Percentiles rank a stretch among this genome's conserved stretches.
phyloP scores from a whole-genome alignment of 2,329 filamentous ascomycete species.

The Aspergillus hiratsukae region DNA sequence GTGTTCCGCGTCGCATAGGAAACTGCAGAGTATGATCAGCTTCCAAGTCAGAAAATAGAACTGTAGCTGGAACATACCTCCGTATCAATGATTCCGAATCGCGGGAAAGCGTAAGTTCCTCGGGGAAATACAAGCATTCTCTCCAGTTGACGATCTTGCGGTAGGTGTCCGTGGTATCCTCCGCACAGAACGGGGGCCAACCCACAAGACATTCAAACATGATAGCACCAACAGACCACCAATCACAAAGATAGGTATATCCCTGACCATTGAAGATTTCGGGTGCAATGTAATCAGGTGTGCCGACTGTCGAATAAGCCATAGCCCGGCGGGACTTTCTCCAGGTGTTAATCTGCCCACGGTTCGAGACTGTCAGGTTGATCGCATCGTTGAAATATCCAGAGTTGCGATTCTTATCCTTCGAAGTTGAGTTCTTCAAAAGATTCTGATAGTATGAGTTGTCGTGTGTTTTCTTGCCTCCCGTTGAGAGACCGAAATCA shows the following conservation, averaged over 20 bases:
- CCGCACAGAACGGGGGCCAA: constrained; percentile 98
- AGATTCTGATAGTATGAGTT: constrained; percentile 98
- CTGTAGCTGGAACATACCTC: constrained; percentile 56
- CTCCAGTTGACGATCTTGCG: constrained; percentile 99
- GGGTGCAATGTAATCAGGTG: constrained; percentile 96
- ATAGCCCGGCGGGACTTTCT: constrained; percentile 90
- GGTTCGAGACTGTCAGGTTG: constrained; percentile 95
- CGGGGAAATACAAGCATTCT: constrained; percentile 91
- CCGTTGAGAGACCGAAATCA: constrained; percentile 95
- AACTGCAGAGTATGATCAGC: constrained; percentile 47
- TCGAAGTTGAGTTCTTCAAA: constrained; percentile 69
- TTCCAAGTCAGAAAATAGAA: background rate
- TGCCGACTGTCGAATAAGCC: constrained; percentile 97
- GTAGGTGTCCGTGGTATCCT: constrained; percentile 96
- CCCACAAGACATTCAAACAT: constrained; percentile 99
- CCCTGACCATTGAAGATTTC: constrained; percentile 97
- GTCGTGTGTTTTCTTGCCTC: constrained; percentile 96
- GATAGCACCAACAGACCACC: constrained; percentile 98
- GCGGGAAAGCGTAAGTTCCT: constrained; percentile 80
- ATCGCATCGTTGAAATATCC: constrained; percentile 92
- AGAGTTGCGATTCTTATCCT: constrained; percentile 78
- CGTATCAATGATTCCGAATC: constrained; percentile 91
- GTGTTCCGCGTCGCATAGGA: constrained; percentile 91
- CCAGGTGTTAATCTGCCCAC: constrained; percentile 98
- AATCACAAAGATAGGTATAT: constrained; percentile 96